Conservation (phyloP, 176 grass and related monocot genomes). For the Oryza glaberrima region DNA sequence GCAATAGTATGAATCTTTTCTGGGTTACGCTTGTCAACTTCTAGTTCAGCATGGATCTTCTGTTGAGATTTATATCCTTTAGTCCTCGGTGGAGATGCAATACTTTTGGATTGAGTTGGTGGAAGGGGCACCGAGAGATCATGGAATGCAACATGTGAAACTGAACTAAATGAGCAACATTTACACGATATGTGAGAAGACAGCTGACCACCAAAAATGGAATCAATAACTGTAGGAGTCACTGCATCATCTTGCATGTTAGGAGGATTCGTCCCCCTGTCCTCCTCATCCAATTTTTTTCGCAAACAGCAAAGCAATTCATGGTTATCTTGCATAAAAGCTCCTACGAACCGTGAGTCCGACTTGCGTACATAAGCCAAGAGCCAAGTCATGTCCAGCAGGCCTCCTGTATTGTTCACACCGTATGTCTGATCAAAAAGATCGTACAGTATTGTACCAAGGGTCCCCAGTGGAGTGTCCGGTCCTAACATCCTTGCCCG, state of each 20-base stretch:
- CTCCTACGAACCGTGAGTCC: conserved; percentile 36
- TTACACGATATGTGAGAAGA: conserved; percentile 47
- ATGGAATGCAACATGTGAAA: conserved; percentile 32
- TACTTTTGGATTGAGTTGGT: conserved; percentile 45
- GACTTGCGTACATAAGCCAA: conserved; percentile 33
- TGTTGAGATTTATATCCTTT: conserved; percentile 25
- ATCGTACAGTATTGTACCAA: conserved; percentile 51
- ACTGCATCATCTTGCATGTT: background rate
- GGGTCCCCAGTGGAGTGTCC: conserved; percentile 34
- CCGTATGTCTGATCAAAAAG: conserved; percentile 55
- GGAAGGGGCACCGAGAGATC: conserved; percentile 67
- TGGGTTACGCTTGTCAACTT: background rate
- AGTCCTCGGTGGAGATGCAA: conserved; percentile 23
- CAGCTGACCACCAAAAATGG: conserved; percentile 53
- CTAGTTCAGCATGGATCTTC: background rate
- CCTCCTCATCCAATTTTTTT: conserved; percentile 42
- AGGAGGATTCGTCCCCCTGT: conserved; percentile 32
- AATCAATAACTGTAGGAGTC: conserved; percentile 43
- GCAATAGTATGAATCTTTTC: conserved; percentile 28
- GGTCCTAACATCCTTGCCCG: conserved; percentile 44
- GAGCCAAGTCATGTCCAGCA: conserved; percentile 47
- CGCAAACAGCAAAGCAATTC: conserved; percentile 62
- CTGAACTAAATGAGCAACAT: conserved; percentile 45
- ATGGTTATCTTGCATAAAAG: conserved; percentile 63
- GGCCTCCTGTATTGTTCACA: conserved; percentile 24